A percentile compares a stretch with the other conserved stretches of the same genome.
phyloP scores from a whole-genome alignment of 2,329 filamentous ascomycete species.

The Microdochium paspali region DNA sequence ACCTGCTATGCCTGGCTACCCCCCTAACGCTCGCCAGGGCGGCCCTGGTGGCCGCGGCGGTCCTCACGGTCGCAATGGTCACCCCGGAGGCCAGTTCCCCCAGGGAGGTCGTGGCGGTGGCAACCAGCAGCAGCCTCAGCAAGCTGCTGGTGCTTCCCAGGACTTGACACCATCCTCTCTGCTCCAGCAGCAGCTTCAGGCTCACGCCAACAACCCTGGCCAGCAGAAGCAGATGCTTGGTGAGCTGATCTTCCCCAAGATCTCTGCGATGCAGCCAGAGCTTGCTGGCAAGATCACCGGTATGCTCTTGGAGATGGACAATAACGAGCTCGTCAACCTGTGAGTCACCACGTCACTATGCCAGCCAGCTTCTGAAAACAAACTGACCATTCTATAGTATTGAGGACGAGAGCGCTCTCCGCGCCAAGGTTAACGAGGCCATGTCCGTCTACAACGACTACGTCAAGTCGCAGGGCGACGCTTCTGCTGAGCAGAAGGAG shows the following conservation, averaged over 20 bases:
- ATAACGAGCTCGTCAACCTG: conserved; percentile 86
- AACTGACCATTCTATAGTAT: conserved; percentile 47
- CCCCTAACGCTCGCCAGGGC: conserved; percentile 39
- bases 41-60: conserved; percentile 29
- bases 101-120: conserved; percentile 39
- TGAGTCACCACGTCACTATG: conserved; percentile 45
- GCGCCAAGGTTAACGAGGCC: conserved; percentile 94
- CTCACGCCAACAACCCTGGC: conserved; percentile 40
- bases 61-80: conserved; percentile 32
- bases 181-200: conserved; percentile 49
- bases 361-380: background rate
- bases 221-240: conserved; percentile 99
- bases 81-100: conserved; percentile 27
- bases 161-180: conserved; percentile 31
- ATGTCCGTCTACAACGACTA: conserved; percentile 98
- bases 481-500: conserved; percentile 35
- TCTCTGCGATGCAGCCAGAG: conserved; percentile 86
- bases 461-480: conserved; percentile 67
- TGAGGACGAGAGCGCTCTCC: conserved; percentile 79
- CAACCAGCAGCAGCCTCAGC: conserved; percentile 16
- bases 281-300: conserved; percentile 98
- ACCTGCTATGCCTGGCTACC: conserved; percentile 46
- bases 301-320: conserved; percentile 99
- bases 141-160: conserved; percentile 10
- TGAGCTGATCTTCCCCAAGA: conserved; percentile 98